These are phyloP conservation scores for Ramalina peruviana DNA, from an alignment of 495 filamentous ascomycete genomes.

Conservation along the genomic window DNA sequence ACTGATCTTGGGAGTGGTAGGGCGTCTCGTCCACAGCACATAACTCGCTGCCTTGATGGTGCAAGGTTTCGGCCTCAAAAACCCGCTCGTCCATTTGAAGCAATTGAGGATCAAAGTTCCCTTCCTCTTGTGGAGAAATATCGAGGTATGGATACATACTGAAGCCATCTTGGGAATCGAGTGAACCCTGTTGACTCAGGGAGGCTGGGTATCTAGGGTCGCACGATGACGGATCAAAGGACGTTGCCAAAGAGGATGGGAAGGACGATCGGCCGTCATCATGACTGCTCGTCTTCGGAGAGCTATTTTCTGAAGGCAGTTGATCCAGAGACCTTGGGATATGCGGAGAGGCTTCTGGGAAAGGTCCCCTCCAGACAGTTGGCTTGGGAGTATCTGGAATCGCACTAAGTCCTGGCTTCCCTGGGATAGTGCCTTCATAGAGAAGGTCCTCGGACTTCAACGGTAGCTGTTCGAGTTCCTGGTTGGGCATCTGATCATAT, in stretches of 20 bases:
- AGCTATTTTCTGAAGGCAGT: slow-evolving; percentile 1
- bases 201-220: background rate
- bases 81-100: background rate
- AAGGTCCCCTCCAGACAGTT: no score
- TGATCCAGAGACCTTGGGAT: background rate
- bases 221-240: slow-evolving; percentile 8
- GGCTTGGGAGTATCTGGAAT: no score
- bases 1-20: slow-evolving; percentile 2
- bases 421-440: no score
- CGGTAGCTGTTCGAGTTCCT: background rate
- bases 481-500: slow-evolving; percentile 12
- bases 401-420: no score
- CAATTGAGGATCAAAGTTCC: background rate
- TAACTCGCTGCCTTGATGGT: background rate
- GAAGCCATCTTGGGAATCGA: background rate
- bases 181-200: background rate
- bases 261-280: slow-evolving; percentile 8
- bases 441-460: slow-evolving; percentile 1
- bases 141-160: no score
- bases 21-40: background rate
- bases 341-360: background rate
- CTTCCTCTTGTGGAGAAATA: background rate
- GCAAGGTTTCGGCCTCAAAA: background rate
- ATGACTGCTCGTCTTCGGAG: background rate
- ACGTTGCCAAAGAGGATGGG: slow-evolving; percentile 11